Percentiles rank a stretch among this genome's conserved stretches.
Evolutionary conservation across 2,329 filamentous ascomycete genomes (phyloP).

Genomic region (Fusarium denticulatum): DNA sequence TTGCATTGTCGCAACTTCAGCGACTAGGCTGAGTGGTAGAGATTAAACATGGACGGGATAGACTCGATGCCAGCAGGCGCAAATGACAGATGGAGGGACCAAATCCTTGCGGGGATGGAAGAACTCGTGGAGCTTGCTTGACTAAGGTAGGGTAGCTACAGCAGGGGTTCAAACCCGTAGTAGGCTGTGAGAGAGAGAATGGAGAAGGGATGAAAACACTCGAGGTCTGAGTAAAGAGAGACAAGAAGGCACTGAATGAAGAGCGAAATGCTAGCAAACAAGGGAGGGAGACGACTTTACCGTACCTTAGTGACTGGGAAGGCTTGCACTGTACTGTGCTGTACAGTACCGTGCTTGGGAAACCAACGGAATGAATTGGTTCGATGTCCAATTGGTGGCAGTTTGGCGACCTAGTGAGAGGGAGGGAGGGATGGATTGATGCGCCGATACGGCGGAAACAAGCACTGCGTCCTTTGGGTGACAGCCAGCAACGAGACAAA

Average conservation of each 20-base stretch:
- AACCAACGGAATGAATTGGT: slow-evolving; percentile 24
- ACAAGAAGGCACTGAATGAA: slow-evolving; percentile 15
- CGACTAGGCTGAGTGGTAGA: slow-evolving; percentile 39
- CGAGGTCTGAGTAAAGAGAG: slow-evolving; percentile 19
- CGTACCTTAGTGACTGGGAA: slow-evolving; percentile 25
- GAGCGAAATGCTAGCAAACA: slow-evolving; percentile 17
- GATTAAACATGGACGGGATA: slow-evolving; percentile 40
- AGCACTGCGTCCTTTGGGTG: slow-evolving; percentile 10
- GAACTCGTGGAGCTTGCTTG: slow-evolving; percentile 34
- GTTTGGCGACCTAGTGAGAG: slow-evolving; percentile 17
- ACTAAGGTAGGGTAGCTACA: slow-evolving; percentile 4
- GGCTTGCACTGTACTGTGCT: slow-evolving; percentile 26
- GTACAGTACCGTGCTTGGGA: slow-evolving; percentile 12
- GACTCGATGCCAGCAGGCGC: slow-evolving; percentile 19
- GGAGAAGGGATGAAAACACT: slow-evolving; percentile 16
- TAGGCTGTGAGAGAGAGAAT: neutral
- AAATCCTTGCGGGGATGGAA: slow-evolving; percentile 34
- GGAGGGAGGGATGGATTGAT: slow-evolving; percentile 2
- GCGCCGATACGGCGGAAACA: slow-evolving; percentile 25
- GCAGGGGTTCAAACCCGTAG: slow-evolving; percentile 13
- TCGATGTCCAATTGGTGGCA: slow-evolving; percentile 28
- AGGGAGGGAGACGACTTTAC: slow-evolving; percentile 33
- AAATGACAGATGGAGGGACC: slow-evolving; percentile 29
- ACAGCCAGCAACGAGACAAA: neutral
- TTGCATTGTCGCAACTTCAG: slow-evolving; percentile 45